phyloP scores from a whole-genome alignment of 176 grass and related monocot genomes.

The Carex kokanica region DNA sequence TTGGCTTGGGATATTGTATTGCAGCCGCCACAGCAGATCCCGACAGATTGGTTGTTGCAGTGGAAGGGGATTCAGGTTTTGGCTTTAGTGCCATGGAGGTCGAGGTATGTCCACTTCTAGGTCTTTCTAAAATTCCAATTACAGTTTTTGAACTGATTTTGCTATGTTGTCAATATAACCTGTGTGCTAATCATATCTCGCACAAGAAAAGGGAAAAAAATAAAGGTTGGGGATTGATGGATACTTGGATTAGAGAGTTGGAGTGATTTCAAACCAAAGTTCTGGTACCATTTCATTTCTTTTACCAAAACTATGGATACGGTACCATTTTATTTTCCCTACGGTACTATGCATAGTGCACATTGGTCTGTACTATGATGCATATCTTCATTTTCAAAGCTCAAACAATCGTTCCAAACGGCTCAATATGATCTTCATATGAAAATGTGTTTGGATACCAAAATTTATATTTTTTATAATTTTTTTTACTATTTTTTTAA shows the following conservation, averaged over 20 bases:
- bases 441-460: no score
- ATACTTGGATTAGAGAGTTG: neutral
- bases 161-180: neutral
- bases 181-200: neutral
- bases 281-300: neutral
- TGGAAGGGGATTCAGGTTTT: slow-evolving; percentile 94
- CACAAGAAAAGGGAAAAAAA: neutral
- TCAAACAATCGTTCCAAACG: no score
- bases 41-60: slow-evolving; percentile 70
- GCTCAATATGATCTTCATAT: no score
- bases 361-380: no score
- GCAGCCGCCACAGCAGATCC: slow-evolving; percentile 73
- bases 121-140: neutral
- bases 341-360: no score
- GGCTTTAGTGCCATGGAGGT: slow-evolving; percentile 98
- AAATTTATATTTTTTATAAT: no score
- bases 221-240: neutral
- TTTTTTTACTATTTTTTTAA: no score
- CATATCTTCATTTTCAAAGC: no score
- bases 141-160: neutral
- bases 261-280: neutral
- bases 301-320: no score
- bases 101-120: slow-evolving; percentile 53
- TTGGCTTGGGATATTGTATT: slow-evolving; percentile 89
- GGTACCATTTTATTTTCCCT: no score